A percentile compares a stretch with the other conserved stretches of the same genome.
Evolutionary conservation across 805 yeast genomes (phyloP).

Genomic region (Barnettozyma botsteinii): DNA sequence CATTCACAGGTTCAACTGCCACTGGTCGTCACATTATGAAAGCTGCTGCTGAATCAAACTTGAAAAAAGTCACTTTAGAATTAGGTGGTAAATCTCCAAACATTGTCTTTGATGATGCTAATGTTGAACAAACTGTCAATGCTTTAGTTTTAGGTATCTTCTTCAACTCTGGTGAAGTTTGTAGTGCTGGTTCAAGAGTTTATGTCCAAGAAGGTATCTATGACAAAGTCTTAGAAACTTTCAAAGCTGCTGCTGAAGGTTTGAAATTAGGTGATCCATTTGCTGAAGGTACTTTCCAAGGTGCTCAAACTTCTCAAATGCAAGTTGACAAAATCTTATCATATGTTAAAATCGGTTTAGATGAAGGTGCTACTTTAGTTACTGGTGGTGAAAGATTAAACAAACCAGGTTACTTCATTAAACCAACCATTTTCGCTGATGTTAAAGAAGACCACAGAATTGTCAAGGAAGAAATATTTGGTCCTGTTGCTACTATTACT

Average conservation of each 20-base stretch:
- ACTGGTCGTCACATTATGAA: constrained; percentile 80
- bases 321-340: constrained; percentile 75
- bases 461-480: constrained; percentile 78
- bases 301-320: constrained; percentile 81
- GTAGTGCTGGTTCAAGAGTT: constrained; percentile 91
- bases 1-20: constrained; percentile 87
- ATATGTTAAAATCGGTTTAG: constrained; percentile 70
- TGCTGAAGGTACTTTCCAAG: constrained; percentile 72
- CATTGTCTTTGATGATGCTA: constrained; percentile 81
- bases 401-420: constrained; percentile 59
- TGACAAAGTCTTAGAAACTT: constrained; percentile 63
- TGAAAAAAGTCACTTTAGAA: constrained; percentile 90
- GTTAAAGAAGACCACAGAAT: constrained; percentile 62
- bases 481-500: constrained; percentile 83
- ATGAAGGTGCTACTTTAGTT: constrained; percentile 76
- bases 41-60: constrained; percentile 70
- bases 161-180: constrained; percentile 93
- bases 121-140: constrained; percentile 68
- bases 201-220: constrained; percentile 82
- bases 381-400: constrained; percentile 64
- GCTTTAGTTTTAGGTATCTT: constrained; percentile 78
- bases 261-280: constrained; percentile 81
- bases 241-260: constrained; percentile 46
- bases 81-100: constrained; percentile 96
- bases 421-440: constrained; percentile 72